Evolutionary conservation across 306 rosid genomes (phyloP).

Genomic region (Cicer arietinum): DNA sequence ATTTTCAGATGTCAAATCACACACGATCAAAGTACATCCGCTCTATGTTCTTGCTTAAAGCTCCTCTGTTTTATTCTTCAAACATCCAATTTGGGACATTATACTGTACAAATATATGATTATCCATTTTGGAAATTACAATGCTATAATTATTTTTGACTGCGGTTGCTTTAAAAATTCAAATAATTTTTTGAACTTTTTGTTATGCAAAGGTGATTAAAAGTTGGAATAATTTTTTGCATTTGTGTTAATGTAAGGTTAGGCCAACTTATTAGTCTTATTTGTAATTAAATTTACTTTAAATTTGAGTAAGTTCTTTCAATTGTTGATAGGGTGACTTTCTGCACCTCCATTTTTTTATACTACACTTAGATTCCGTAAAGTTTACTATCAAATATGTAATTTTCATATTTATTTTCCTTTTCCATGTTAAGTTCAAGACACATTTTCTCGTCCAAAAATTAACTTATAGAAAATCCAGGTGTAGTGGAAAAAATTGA

Average conservation of each 20-base stretch:
- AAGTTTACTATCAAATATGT: not conserved
- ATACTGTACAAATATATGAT: not conserved
- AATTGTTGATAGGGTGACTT: not conserved
- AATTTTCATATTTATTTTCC: not conserved
- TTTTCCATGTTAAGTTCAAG: too few relatives aligned
- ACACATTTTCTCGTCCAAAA: too few relatives aligned
- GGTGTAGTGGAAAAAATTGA: not conserved
- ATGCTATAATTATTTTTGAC: not conserved
- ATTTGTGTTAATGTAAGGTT: too few relatives aligned
- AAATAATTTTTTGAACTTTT: not conserved
- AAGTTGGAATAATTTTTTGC: too few relatives aligned
- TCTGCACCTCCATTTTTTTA: not conserved
- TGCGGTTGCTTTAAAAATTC: not conserved
- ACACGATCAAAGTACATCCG: not conserved
- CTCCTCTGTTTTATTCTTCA: not conserved
- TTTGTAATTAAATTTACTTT: too few relatives aligned
- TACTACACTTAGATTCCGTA: not conserved
- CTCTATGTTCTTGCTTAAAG: not conserved
- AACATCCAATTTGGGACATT: not conserved
- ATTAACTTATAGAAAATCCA: not conserved
- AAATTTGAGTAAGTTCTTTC: not conserved
- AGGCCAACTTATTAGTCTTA: too few relatives aligned
- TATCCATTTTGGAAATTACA: not conserved
- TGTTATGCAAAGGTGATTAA: not conserved
- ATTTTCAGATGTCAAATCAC: not conserved